These are phyloP conservation scores for Fusarium duplospermum DNA, from an alignment of 2,329 filamentous ascomycete species.

Conservation along the genomic window DNA sequence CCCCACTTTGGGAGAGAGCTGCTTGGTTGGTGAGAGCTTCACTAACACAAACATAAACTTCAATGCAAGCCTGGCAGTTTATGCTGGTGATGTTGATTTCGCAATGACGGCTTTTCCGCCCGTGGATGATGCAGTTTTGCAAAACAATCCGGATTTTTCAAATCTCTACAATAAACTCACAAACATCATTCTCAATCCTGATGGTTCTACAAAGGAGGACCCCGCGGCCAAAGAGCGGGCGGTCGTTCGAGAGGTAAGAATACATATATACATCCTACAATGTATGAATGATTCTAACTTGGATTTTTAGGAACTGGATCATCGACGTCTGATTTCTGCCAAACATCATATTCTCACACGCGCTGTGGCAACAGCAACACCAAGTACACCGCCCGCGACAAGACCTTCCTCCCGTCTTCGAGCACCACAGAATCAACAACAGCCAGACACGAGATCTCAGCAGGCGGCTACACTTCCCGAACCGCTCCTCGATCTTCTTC, in stretches of 20 bases:
- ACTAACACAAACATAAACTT: slow-evolving; percentile 11
- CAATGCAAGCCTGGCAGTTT: not conserved
- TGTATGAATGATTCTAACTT: not conserved
- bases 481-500: slow-evolving; percentile 64
- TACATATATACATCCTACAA: not conserved
- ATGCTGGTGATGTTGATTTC: slow-evolving; percentile 5
- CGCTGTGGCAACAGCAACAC: slow-evolving; percentile 61
- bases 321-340: slow-evolving; percentile 60
- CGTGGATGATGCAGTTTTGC: slow-evolving; percentile 64
- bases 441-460: slow-evolving; percentile 36
- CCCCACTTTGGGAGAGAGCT: slow-evolving; percentile 37
- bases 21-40: slow-evolving; percentile 2
- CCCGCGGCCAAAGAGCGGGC: slow-evolving; percentile 62
- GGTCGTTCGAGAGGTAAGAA: slow-evolving; percentile 60
- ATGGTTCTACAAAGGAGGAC: slow-evolving; percentile 68
- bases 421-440: slow-evolving; percentile 28
- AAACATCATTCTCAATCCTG: slow-evolving; percentile 64
- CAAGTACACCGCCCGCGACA: slow-evolving; percentile 39
- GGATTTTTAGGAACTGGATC: slow-evolving; percentile 60
- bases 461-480: slow-evolving; percentile 49
- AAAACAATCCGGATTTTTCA: slow-evolving; percentile 70
- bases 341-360: slow-evolving; percentile 63
- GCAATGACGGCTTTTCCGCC: slow-evolving; percentile 65
- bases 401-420: slow-evolving; percentile 43
- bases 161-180: slow-evolving; percentile 67